Evolutionary conservation across 1,284 basidiomycete species (phyloP), one percentile per base, ranked within the genome.

Genomic region (Moniliella sp.): DNA sequence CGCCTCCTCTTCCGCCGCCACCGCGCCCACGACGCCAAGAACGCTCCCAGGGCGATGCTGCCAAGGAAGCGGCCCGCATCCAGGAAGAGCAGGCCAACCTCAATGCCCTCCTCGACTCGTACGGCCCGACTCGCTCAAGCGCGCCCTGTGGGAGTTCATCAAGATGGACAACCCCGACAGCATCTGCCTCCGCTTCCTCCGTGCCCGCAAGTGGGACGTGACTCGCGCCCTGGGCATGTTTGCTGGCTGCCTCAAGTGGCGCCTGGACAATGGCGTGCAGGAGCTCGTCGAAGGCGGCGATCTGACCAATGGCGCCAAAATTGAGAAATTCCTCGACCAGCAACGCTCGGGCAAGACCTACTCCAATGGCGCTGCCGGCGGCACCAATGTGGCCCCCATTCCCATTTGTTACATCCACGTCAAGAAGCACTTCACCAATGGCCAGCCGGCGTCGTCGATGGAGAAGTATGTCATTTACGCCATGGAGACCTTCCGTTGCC

Each of bases 171-270:
- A 40, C 48, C 10, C 36, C 25, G 10, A 32, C 21, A 19, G 14
- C n/a, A 23, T n/a, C 7, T 12, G 57, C 35, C 48, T 62, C 15
- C 51, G 61, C 15, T 63, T 62, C 46, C 38, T 62, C 2, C 51
- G 62, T 26, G 62, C 61, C 2, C 49, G 62, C 25, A 48, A 61
- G 43, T 63, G 61, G 61, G 55, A 61, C 27, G 47, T 55, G 1
- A 43, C 45, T 10, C 57, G 61, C 7, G 62, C 57, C 10, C 48
- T 61, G 28, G 61, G 61, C 17, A 63, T 63, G 62, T 45, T 63
- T 31, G 53, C 47, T 25, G 37, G 38, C 3, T 48, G 74, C 35
- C 35, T 57, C 31, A 59, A 54, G 38, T 57, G 50, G 56, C 49
- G 57, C 19, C 43, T 50, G 11, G 50, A 58, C 37, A 43, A 48